Conservation (phyloP, 805 yeast genomes). For the Lipomyces orientalis region DNA sequence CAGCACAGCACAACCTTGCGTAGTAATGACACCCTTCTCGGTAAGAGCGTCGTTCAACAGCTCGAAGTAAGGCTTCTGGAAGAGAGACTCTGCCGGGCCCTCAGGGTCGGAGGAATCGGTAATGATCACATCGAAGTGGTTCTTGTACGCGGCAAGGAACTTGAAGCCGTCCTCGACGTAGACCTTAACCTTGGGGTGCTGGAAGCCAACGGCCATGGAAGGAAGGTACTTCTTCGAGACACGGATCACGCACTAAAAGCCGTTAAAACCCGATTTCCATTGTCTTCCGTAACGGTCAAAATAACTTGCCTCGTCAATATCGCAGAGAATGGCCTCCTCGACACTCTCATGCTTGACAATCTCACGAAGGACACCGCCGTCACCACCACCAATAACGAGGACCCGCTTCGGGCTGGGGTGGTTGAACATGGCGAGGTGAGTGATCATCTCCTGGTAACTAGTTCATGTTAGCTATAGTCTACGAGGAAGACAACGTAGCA, state of each 20-base stretch:
- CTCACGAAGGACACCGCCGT: constrained; percentile 97
- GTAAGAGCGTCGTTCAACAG: constrained; percentile 86
- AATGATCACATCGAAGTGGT: constrained; percentile 91
- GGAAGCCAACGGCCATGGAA: constrained; percentile 79
- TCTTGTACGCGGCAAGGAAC: constrained; percentile 81
- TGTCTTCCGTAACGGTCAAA: not conserved
- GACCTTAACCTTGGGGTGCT: constrained; percentile 87
- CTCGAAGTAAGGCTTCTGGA: constrained; percentile 90
- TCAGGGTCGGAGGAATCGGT: constrained; percentile 98
- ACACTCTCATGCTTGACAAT: constrained; percentile 85
- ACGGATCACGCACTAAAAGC: constrained; percentile 60
- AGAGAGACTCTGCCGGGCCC: constrained; percentile 94
- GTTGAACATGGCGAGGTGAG: constrained; percentile 89
- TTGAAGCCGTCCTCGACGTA: constrained; percentile 98
- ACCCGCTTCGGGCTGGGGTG: constrained; percentile 95
- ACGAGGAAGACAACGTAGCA: constrained; percentile 16
- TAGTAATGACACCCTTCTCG: constrained; percentile 86
- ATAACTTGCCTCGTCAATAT: constrained; percentile 78
- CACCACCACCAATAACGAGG: constrained; percentile 97
- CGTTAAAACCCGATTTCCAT: not conserved
- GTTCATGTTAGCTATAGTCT: not conserved
- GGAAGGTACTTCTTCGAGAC: constrained; percentile 88
- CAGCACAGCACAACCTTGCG: constrained; percentile 63
- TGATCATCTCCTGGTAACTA: constrained; percentile 93
- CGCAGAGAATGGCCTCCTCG: constrained; percentile 90